Base-by-base conservation (phyloP, 768 basidiomycete genomes). In the Sarcomyxa edulis region DNA sequence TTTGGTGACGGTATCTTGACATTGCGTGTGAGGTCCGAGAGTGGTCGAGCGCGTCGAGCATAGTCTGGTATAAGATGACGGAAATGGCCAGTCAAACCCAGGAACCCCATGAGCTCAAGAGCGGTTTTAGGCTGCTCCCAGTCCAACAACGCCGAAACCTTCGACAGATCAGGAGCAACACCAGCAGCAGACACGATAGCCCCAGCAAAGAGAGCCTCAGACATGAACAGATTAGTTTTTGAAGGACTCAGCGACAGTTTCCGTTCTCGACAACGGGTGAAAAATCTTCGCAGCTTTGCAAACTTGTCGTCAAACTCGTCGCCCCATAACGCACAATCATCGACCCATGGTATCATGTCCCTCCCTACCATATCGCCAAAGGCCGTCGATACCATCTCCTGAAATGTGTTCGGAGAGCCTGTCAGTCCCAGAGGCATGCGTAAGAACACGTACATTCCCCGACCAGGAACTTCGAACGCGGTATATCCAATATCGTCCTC, bases 61-160 rank as follows among this genome's bases (percentile, higher is more conserved):
- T 69, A 72, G n/a, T 50, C 51, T 26, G 51, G 39, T 32, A 69
- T 58, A 1, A 67, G 40, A 12, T 51, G 36, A 0, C 61, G 47
- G 45, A 65, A 70, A 40, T 59, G 59, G 2, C 56, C 50, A 4
- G 58, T 61, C 6, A 66, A 46, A 0, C 66, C 62, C 5, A 65
- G 24, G 44, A 71, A 70, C 5, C 48, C 49, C 3, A 43, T 38
- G 6, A 71, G 44, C 9, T 64, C 45, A 0, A 44, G 46, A 1
- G 53, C 49, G 21, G 59, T 46, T 9, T 35, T 14, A 1, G 67
- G 67, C 32, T 22, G 34, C 14, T 39, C 32, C 59, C 62, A 65
- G 34, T 62, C 39, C 1, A 68, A 58, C 3, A 70, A 56, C 1
- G 65, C 59, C 1, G 55, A 58, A 4, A 70, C 46, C 43, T 71